Percentiles rank a stretch among this genome's conserved stretches.
These are phyloP conservation scores for Tilletia caries DNA, from an alignment of 1,284 basidiomycete species.

Conservation along the genomic window DNA sequence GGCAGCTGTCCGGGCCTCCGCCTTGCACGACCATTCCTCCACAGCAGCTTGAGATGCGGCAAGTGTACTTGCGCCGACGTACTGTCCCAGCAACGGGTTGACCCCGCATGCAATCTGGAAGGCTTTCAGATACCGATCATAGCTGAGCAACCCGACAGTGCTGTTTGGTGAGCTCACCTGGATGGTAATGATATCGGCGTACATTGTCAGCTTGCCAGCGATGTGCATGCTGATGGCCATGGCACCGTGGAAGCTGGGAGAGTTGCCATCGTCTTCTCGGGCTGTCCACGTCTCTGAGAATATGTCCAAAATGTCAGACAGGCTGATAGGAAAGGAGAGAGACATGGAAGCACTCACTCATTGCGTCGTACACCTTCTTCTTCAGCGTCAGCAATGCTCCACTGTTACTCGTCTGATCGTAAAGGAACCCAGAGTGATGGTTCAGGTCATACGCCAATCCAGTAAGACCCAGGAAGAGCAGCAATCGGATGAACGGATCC, in stretches of 20 bases:
- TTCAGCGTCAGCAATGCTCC: no score
- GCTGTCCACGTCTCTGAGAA: no score
- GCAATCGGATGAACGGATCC: not conserved
- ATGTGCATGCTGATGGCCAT: conserved; percentile 24
- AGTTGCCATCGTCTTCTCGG: no score
- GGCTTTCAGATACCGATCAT: not conserved
- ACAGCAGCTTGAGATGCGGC: conserved; percentile 29
- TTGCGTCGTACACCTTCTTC: no score
- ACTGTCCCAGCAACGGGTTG: conserved; percentile 34
- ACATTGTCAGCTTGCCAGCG: conserved; percentile 32
- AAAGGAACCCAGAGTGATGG: not conserved
- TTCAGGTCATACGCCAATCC: not conserved
- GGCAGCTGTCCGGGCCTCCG: conserved; percentile 30
- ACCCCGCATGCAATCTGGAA: not conserved
- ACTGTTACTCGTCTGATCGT: no score
- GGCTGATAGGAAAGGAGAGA: no score
- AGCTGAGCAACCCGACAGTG: conserved; percentile 19
- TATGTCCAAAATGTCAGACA: no score
- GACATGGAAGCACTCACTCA: no score
- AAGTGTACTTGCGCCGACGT: conserved; percentile 38
- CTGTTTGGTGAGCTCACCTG: conserved; percentile 30
- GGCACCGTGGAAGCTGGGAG: no score
- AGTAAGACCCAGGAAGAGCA: not conserved
- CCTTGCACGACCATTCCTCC: conserved; percentile 36
- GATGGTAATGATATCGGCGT: conserved; percentile 38